These are phyloP conservation scores for Megacollybia platyphylla DNA, from an alignment of 1,284 basidiomycete species.

Conservation along the genomic window DNA sequence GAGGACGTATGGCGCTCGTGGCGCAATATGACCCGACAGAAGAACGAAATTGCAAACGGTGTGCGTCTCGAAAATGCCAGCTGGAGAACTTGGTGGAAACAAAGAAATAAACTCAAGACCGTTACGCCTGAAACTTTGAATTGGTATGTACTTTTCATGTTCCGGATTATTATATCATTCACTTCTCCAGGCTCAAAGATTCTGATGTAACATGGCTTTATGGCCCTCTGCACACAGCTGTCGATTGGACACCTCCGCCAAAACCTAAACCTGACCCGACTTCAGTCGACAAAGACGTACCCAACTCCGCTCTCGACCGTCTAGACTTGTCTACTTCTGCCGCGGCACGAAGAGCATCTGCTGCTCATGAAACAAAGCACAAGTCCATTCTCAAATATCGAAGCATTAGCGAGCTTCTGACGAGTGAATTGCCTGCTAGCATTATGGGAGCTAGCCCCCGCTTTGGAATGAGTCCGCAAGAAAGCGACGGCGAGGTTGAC, in stretches of 20 bases:
- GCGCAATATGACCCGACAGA: constrained; percentile 97
- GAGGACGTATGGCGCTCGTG: constrained; percentile 98
- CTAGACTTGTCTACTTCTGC: constrained; percentile 23
- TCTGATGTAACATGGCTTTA: constrained; percentile 99
- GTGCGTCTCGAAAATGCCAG: constrained; percentile 92
- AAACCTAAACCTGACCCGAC: constrained; percentile 25
- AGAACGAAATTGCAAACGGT: constrained; percentile 97
- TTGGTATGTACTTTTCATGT: constrained; percentile 57
- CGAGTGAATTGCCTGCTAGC: constrained; percentile 41
- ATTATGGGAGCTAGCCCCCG: background rate
- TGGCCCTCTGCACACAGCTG: constrained; percentile 88
- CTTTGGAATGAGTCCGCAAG: constrained; percentile 40
- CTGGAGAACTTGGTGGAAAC: constrained; percentile 99
- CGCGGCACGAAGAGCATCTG: background rate
- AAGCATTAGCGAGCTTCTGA: constrained; percentile 84
- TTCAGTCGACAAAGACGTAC: constrained; percentile 17
- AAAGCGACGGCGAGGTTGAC: constrained; percentile 26
- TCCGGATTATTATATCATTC: constrained; percentile 1
- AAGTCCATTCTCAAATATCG: constrained; percentile 97
- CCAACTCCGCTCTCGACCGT: constrained; percentile 18
- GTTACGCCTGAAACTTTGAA: constrained; percentile 96
- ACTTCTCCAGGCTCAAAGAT: constrained; percentile 81
- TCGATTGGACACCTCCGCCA: constrained; percentile 56
- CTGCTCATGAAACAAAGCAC: constrained; percentile 17
- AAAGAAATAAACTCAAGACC: constrained; percentile 92